phyloP scores from a whole-genome alignment of 768 basidiomycete species.

The Crepidotus variabilis region DNA sequence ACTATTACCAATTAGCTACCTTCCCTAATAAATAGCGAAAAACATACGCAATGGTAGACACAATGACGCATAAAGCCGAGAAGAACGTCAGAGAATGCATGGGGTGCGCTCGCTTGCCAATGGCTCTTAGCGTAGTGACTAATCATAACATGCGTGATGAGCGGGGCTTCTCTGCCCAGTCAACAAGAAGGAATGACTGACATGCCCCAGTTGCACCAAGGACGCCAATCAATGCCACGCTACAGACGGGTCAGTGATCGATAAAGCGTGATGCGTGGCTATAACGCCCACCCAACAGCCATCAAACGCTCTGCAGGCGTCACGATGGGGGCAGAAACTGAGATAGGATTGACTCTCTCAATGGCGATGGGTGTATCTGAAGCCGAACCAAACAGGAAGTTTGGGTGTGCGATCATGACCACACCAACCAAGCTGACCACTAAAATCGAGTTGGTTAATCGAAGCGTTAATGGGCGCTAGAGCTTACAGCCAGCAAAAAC shows the following conservation, averaged over 20 bases:
- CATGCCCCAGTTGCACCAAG: slow-evolving; percentile 65
- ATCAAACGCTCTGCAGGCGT: slow-evolving; percentile 41
- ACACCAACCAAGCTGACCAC: slow-evolving; percentile 73
- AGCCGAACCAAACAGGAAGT: slow-evolving; percentile 60
- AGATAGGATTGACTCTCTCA: slow-evolving; percentile 3
- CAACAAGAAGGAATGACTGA: slow-evolving; percentile 27
- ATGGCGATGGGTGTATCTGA: slow-evolving; percentile 5
- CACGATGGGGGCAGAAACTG: slow-evolving; percentile 24
- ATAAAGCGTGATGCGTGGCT: neutral
- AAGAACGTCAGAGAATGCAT: slow-evolving; percentile 71
- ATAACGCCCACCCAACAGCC: slow-evolving; percentile 50
- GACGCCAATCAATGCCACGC: slow-evolving; percentile 64
- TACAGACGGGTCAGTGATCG: slow-evolving; percentile 19
- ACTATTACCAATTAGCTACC: slow-evolving; percentile 20
- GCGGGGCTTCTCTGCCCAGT: neutral
- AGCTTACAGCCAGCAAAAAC: slow-evolving; percentile 43
- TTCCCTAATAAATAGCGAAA: neutral
- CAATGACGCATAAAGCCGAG: slow-evolving; percentile 49
- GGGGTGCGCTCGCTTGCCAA: slow-evolving; percentile 74
- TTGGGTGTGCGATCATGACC: slow-evolving; percentile 76
- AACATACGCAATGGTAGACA: slow-evolving; percentile 31
- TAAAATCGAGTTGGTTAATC: slow-evolving; percentile 11
- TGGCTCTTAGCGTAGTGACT: slow-evolving; percentile 51
- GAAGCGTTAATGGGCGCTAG: neutral
- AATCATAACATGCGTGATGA: neutral